Base-by-base conservation (phyloP, 371 early-diverging fungal genomes). In the Zychaea mexicana region DNA sequence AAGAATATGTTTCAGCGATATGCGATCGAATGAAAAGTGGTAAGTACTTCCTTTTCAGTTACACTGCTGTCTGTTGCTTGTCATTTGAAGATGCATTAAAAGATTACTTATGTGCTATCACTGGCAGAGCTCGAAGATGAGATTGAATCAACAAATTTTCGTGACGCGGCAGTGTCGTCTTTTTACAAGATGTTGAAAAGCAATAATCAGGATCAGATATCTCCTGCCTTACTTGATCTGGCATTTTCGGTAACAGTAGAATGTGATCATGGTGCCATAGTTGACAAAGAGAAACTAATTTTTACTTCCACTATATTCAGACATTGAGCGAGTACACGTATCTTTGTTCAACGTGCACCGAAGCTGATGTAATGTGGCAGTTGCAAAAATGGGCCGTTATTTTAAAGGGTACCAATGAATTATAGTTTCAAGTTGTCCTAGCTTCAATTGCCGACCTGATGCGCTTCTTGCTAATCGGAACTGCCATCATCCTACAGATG, bases 281-380 rank as follows among this genome's bases (percentile, higher is more conserved):
- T 27, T 33, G 21, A 19, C 39, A 52, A 32, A 10, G 31, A 54
- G 24, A 19, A n/a, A 19, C n/a, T 24, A 2, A 56, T 36, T 12
- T 31, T 33, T n/a, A n/a, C 9, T 22, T 19, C 17, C 31, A 21
- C 8, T 27, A 57, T 57, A 32, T 30, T 22, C 22, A 5, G 68
- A 53, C 15, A 31, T 76, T 22, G 71, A 76, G 49, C 21, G 74
- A 81, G 52, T 60, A 74, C 60, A 66, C 72, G 1, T 76, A 81
- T 54, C 45, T 74, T 13, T 66, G 68, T 13, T 36, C 22, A 0
- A 28, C 58, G 17, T 27, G 65, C n/a, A 57, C 69, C 2, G 74
- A 76, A 15, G 31, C 60, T 12, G 73, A 77, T 22, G 62, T 64
- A 0, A 81, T 81, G 74, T 63, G 54, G 2, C 73, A 74, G 30